Conservation (phyloP, 768 basidiomycete genomes). For the Boletus reticulatus region DNA sequence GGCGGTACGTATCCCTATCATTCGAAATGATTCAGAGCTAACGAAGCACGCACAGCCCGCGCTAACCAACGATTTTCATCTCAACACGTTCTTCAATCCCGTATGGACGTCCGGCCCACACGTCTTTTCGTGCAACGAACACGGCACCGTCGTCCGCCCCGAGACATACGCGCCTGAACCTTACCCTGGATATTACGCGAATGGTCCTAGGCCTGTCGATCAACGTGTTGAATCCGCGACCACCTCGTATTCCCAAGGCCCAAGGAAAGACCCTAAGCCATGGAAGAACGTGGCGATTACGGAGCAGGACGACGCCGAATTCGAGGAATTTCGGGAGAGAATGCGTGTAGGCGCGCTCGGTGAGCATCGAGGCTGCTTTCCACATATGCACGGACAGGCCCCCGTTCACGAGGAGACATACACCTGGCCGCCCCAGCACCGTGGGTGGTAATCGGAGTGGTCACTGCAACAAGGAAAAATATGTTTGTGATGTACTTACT, state of each 20-base stretch:
- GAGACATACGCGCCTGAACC: background rate
- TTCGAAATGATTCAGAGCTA: background rate
- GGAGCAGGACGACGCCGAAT: conserved; percentile 16
- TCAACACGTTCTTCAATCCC: conserved; percentile 42
- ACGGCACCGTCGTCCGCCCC: conserved; percentile 9
- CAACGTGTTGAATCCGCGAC: background rate
- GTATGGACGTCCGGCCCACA: conserved; percentile 29
- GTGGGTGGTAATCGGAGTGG: too few relatives aligned
- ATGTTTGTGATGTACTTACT: too few relatives aligned
- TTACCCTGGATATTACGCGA: background rate
- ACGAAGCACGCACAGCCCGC: background rate
- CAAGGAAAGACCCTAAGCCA: background rate
- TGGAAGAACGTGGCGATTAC: conserved; percentile 19
- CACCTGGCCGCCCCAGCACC: background rate
- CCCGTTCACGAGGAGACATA: background rate
- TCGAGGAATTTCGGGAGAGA: background rate
- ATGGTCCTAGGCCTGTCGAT: background rate
- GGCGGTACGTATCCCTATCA: background rate
- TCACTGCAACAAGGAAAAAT: too few relatives aligned
- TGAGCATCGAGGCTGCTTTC: background rate
- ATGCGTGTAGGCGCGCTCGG: background rate
- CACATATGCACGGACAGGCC: background rate
- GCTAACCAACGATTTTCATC: conserved; percentile 41
- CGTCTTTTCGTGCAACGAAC: conserved; percentile 10
- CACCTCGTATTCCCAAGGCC: background rate